Percentiles rank a stretch among this genome's conserved stretches.
Evolutionary conservation across 306 rosid genomes (phyloP).

Genomic region (Pyrus betulifolia): DNA sequence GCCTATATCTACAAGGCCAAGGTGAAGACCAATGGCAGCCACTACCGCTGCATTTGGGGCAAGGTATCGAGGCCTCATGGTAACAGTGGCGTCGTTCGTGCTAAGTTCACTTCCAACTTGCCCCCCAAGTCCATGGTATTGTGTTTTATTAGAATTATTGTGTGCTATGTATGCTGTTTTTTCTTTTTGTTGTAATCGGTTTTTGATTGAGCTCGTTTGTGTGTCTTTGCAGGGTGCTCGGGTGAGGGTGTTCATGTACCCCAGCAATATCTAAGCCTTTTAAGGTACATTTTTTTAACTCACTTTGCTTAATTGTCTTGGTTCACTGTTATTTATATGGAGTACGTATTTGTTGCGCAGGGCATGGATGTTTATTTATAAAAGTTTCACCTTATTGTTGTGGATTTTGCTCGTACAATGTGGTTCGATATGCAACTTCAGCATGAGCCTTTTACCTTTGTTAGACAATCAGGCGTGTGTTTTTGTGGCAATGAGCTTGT

Average conservation of each 20-base stretch:
- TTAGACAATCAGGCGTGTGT: too few relatives aligned
- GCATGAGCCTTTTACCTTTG: background rate
- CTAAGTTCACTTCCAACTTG: slow-evolving; percentile 84
- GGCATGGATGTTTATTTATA: too few relatives aligned
- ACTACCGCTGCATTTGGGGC: slow-evolving; percentile 94
- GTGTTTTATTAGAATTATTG: background rate
- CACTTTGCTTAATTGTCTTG: background rate
- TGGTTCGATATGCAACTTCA: background rate
- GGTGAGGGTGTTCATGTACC: slow-evolving; percentile 87
- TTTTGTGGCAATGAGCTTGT: background rate
- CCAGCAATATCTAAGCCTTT: slow-evolving; percentile 67
- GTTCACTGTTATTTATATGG: background rate
- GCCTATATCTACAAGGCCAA: slow-evolving; percentile 90
- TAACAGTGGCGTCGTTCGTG: slow-evolving; percentile 83
- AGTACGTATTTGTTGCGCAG: background rate
- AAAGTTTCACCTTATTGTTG: background rate
- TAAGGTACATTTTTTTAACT: background rate
- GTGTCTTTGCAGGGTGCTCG: slow-evolving; percentile 56
- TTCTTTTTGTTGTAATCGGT: background rate
- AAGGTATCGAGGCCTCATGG: slow-evolving; percentile 87
- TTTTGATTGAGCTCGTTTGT: slow-evolving; percentile 2
- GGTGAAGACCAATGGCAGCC: slow-evolving; percentile 73
- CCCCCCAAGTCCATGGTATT: slow-evolving; percentile 92
- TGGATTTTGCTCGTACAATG: background rate
- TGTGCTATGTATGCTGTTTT: background rate